These are phyloP conservation scores for Aphanomyces stellatus DNA, from an alignment of 352 stramenopile species.

Conservation along the genomic window DNA sequence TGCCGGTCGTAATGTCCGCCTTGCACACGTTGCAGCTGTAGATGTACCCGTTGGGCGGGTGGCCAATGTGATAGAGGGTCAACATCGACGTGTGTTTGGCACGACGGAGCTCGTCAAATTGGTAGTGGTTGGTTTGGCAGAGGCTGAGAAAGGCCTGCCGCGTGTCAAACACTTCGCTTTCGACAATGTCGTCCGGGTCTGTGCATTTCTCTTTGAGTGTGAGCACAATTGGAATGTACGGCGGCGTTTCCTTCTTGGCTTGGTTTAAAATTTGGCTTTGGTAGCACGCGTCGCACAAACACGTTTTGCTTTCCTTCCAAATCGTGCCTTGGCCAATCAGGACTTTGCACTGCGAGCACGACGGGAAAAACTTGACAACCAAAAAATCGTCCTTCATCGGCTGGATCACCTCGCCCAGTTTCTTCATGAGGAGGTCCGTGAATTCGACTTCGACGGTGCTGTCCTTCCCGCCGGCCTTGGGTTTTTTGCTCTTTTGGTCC, in stretches of 20 bases:
- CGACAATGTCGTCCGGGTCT: slow-evolving; percentile 73
- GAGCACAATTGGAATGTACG: slow-evolving; percentile 28
- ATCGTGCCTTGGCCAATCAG: slow-evolving; percentile 55
- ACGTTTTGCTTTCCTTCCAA: slow-evolving; percentile 53
- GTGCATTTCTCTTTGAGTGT: slow-evolving; percentile 55
- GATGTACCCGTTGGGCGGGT: slow-evolving; percentile 85
- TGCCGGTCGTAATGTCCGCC: slow-evolving; percentile 70
- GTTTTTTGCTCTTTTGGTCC: slow-evolving; percentile 77
- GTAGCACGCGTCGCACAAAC: slow-evolving; percentile 75
- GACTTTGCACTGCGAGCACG: slow-evolving; percentile 70
- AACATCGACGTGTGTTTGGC: slow-evolving; percentile 99
- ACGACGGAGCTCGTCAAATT: slow-evolving; percentile 97
- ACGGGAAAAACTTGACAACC: slow-evolving; percentile 80
- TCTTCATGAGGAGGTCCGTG: slow-evolving; percentile 73
- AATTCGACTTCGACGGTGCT: slow-evolving; percentile 45
- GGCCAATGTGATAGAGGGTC: slow-evolving; percentile 98
- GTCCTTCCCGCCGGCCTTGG: slow-evolving; percentile 40
- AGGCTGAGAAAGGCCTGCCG: slow-evolving; percentile 96
- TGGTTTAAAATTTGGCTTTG: slow-evolving; percentile 11
- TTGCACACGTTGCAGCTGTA: slow-evolving; percentile 84
- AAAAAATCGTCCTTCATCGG: slow-evolving; percentile 88
- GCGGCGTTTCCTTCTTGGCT: slow-evolving; percentile 42
- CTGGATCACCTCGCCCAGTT: slow-evolving; percentile 80
- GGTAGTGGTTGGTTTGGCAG: slow-evolving; percentile 97
- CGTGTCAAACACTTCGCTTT: slow-evolving; percentile 93